Conservation (phyloP, 2,329 filamentous ascomycete genomes). For the Apiospora phragmitis region DNA sequence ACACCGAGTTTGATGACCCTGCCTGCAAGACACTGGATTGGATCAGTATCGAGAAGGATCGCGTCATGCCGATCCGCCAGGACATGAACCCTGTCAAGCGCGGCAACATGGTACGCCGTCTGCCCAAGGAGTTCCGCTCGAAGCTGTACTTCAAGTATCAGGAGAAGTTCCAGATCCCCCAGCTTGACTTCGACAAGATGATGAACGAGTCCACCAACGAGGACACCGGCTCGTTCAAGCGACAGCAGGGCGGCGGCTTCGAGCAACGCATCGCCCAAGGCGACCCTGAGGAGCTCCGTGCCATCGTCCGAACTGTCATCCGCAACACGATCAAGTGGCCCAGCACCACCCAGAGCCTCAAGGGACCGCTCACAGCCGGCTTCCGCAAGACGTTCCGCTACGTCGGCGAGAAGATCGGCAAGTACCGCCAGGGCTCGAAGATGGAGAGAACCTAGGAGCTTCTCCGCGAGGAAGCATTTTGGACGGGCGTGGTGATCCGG, state of each 20-base stretch:
- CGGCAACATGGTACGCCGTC: constrained; percentile 92
- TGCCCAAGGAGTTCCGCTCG: constrained; percentile 83
- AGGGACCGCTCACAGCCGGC: constrained; percentile 80
- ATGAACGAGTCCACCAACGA: constrained; percentile 75
- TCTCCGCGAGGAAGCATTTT: neutral
- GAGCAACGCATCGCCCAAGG: constrained; percentile 80
- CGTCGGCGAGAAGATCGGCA: constrained; percentile 75
- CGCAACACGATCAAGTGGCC: constrained; percentile 91
- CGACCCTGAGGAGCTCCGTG: constrained; percentile 64
- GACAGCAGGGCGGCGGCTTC: constrained; percentile 78
- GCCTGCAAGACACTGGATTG: constrained; percentile 60
- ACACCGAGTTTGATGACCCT: constrained; percentile 73
- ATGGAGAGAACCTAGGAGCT: neutral
- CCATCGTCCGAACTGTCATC: constrained; percentile 74
- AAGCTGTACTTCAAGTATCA: constrained; percentile 96
- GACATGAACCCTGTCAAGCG: constrained; percentile 91
- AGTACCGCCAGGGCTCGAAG: constrained; percentile 52
- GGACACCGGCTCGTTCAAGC: constrained; percentile 66
- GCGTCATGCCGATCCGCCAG: constrained; percentile 71
- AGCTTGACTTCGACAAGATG: constrained; percentile 81
- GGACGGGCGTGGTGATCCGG: neutral
- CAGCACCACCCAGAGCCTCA: constrained; percentile 82
- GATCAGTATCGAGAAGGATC: constrained; percentile 59
- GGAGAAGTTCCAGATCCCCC: constrained; percentile 82
- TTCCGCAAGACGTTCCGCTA: constrained; percentile 71